Base-by-base conservation (phyloP, 768 basidiomycete species). In the Coprinopsis cinerea region DNA sequence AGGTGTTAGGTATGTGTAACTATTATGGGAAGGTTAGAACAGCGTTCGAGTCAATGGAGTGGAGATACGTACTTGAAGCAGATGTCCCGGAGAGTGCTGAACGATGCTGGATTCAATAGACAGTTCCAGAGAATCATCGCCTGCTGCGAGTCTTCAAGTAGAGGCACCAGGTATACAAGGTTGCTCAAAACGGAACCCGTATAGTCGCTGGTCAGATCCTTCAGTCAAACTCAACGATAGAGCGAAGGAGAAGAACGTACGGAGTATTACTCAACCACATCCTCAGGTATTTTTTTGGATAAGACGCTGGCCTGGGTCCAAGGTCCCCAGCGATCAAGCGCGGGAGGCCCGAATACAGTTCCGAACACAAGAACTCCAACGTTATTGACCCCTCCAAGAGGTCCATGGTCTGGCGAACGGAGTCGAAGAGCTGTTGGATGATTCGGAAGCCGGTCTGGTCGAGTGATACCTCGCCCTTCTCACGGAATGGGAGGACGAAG, bases 251-350 rank as follows among this genome's bases (percentile, higher is more conserved):
- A 9, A 17, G 9, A 27, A 51, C 56, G 47, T 44, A 59, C 56
- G 59, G 59, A 25, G 57, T 54, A 40, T 59, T 59, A 42, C 55
- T 59, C 32, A 59, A 25, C 36, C 54, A 59, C 49, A 59, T 55
- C 5, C 56, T 44, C 3, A 54, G 46, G 34, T 55, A 59, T 24
- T 44, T 47, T 34, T 48, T 55, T 1, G 58, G 58, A n/a, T 22
- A 55, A 53, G 4, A 30, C 36, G 2, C 41, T 27, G 17, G 56
- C 55, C 58, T 32, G 6, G 36, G 27, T 2, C 52, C 58, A 22
- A 59, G 26, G 18, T 59, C 58, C 11, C 56, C 58, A 3, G 11
- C 35, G 15, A 57, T 36, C 9, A 59, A 50, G 34, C 44, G 55
- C 13, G 56, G 30, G 3, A 59, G 20, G 1, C 55, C 54, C 22